A percentile compares a stretch with the other conserved stretches of the same genome.
phyloP scores from a whole-genome alignment of 1,284 basidiomycete species.

The Tremellales sp. region DNA sequence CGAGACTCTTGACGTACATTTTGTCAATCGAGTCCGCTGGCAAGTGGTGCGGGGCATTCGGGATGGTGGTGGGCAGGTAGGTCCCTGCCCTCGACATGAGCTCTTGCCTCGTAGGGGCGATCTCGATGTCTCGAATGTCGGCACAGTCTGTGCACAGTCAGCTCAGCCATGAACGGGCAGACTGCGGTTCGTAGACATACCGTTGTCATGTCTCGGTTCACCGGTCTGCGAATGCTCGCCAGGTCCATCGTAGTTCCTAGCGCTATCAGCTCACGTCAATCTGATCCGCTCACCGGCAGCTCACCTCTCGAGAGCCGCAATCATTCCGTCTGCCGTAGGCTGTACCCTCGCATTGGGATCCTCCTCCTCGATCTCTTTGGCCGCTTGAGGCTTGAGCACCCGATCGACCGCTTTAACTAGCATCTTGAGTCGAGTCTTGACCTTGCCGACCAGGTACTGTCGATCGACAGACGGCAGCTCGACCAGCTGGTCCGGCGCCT shows the following conservation, averaged over 20 bases:
- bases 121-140: constrained; percentile 57
- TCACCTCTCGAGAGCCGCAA: not conserved
- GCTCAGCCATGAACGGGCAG: not conserved
- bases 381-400: not conserved
- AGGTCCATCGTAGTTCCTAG: constrained; percentile 54
- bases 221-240: constrained; percentile 55
- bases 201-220: constrained; percentile 59
- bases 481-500: constrained; percentile 43
- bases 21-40: constrained; percentile 49
- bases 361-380: not conserved
- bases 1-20: constrained; percentile 7
- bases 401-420: constrained; percentile 1
- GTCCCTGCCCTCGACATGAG: constrained; percentile 52
- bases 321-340: not conserved
- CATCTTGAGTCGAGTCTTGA: constrained; percentile 2
- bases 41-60: constrained; percentile 59
- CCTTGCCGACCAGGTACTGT: constrained; percentile 29
- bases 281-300: too few relatives aligned
- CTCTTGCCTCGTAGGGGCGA: constrained; percentile 63
- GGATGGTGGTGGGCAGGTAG: constrained; percentile 59
- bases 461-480: constrained; percentile 28
- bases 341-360: not conserved
- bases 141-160: constrained; percentile 48
- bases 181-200: not conserved
- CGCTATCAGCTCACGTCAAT: not conserved